Percentiles rank a stretch among this genome's conserved stretches.
Conservation (phyloP, 2,329 filamentous ascomycete genomes). For the Mariannaea elegans region DNA sequence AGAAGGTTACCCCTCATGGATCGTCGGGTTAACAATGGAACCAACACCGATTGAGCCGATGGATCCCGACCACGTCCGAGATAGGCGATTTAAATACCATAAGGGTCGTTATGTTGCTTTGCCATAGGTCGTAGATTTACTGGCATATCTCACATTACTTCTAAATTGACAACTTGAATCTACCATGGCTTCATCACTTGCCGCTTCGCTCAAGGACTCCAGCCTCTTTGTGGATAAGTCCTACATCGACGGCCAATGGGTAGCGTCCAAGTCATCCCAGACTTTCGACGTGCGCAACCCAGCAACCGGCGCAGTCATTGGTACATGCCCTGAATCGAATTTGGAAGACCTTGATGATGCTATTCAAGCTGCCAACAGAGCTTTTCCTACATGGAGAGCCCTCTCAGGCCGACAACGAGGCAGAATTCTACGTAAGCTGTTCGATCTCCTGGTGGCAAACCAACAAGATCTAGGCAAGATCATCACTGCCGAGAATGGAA, state of each 20-base stretch:
- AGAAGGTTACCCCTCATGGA: neutral
- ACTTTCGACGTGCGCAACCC: slow-evolving; percentile 79
- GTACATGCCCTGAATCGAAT: slow-evolving; percentile 75
- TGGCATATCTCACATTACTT: no score
- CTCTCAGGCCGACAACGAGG: slow-evolving; percentile 67
- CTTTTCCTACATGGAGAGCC: slow-evolving; percentile 64
- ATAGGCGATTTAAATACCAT: neutral
- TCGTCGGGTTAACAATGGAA: neutral
- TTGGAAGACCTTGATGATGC: slow-evolving; percentile 72
- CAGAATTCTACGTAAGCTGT: slow-evolving; percentile 69
- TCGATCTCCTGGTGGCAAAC: slow-evolving; percentile 70
- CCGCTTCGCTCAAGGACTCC: slow-evolving; percentile 19
- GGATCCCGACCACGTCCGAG: neutral
- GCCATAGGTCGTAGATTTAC: no score
- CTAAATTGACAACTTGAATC: neutral
- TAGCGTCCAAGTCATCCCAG: slow-evolving; percentile 72
- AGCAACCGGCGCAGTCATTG: slow-evolving; percentile 72
- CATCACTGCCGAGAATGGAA: slow-evolving; percentile 77
- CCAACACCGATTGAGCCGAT: neutral
- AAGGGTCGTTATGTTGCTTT: no score
- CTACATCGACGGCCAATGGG: slow-evolving; percentile 81
- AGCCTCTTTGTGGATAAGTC: slow-evolving; percentile 41
- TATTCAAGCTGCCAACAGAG: slow-evolving; percentile 70
- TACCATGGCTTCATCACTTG: slow-evolving; percentile 17
- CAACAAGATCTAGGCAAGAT: slow-evolving; percentile 70